Evolutionary conservation across 2,329 filamentous ascomycete genomes (phyloP).

Genomic region (Aspergillus flavus): DNA sequence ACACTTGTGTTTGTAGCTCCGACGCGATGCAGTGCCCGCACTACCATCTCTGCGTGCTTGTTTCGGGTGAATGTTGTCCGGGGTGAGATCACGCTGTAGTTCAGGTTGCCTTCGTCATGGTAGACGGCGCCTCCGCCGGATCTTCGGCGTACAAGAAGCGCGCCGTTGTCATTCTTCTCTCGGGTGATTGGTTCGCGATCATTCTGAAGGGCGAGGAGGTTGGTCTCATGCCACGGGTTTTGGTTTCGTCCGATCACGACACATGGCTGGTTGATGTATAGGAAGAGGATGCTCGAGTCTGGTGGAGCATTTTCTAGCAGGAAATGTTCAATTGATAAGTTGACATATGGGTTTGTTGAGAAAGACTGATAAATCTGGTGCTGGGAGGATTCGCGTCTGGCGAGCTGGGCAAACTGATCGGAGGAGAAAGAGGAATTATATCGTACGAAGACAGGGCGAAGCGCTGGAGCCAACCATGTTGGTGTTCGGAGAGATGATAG

Average conservation of each 20-base stretch:
- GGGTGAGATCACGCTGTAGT: constrained; percentile 90
- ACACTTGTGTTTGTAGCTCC: constrained; percentile 64
- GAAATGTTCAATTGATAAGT: constrained; percentile 92
- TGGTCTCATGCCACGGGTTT: constrained; percentile 93
- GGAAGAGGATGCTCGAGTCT: constrained; percentile 76
- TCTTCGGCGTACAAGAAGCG: constrained; percentile 75
- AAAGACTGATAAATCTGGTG: constrained; percentile 71
- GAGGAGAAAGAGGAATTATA: constrained; percentile 35
- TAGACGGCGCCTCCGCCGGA: constrained; percentile 93
- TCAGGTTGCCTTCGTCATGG: constrained; percentile 90
- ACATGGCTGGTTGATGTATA: constrained; percentile 86
- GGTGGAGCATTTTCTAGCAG: constrained; percentile 74
- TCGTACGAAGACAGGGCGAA: constrained; percentile 15
- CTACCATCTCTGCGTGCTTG: constrained; percentile 90
- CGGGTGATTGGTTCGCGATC: constrained; percentile 27
- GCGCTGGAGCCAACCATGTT: constrained; percentile 8
- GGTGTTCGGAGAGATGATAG: constrained; percentile 15
- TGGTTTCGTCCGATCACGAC: constrained; percentile 94
- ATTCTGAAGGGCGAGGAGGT: constrained; percentile 64
- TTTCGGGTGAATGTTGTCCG: constrained; percentile 76
- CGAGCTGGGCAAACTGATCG: constrained; percentile 37
- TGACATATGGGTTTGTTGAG: constrained; percentile 76
- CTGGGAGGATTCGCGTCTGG: constrained; percentile 35
- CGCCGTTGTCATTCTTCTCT: constrained; percentile 31
- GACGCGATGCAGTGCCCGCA: constrained; percentile 67